phyloP scores from a whole-genome alignment of 306 rosid genomes.

The Trichosanthes cucumerina region DNA sequence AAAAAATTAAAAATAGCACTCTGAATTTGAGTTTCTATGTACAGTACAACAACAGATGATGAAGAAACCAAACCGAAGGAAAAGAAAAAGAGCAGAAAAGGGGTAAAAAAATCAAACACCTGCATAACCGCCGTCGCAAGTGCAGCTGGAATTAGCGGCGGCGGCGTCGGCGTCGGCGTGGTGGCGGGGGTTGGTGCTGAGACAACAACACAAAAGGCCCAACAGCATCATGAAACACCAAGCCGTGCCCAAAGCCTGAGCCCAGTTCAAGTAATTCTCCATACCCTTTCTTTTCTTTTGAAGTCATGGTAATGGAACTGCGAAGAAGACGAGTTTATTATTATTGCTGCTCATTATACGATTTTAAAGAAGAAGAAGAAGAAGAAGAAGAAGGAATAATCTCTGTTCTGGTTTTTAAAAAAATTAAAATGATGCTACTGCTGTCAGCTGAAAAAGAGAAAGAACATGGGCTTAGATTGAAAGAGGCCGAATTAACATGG shows the following conservation, averaged over 20 bases:
- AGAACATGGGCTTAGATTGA: conserved; percentile 23
- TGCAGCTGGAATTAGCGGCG: conserved; percentile 36
- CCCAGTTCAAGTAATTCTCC: conserved; percentile 43
- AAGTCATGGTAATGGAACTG: background rate
- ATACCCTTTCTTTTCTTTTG: background rate
- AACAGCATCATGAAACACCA: conserved; percentile 58
- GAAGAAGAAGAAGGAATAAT: background rate
- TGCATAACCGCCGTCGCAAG: conserved; percentile 55
- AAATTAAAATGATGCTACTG: conserved; percentile 7
- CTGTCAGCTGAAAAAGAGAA: conserved; percentile 9
- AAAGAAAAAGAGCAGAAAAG: background rate
- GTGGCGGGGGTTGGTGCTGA: conserved; percentile 51
- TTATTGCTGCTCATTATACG: background rate
- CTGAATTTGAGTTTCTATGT: background rate
- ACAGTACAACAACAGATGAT: background rate
- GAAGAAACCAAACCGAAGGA: background rate
- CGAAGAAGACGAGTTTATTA: background rate
- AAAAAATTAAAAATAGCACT: background rate
- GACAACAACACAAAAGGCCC: conserved; percentile 67
- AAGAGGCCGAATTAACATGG: conserved; percentile 28
- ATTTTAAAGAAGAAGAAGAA: background rate
- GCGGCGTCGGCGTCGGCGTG: conserved; percentile 10
- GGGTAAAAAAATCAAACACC: conserved; percentile 28
- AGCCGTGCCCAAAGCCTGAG: conserved; percentile 47
- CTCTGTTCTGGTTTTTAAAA: conserved; percentile 5